phyloP scores from a whole-genome alignment of 768 basidiomycete genomes.

The Calvatia gigantea region DNA sequence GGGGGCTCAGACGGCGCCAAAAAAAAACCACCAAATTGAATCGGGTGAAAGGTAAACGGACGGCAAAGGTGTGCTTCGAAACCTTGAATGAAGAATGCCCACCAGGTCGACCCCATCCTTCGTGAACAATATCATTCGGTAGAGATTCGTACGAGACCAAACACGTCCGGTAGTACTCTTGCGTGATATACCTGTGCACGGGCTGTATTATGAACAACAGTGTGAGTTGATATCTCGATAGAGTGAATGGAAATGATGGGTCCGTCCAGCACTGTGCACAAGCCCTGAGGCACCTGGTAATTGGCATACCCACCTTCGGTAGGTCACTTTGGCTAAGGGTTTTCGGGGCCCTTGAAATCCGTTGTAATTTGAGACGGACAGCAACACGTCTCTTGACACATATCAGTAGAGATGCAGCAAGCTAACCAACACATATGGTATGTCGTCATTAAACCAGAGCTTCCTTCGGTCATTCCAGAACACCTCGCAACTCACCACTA shows the following conservation, averaged over 20 bases:
- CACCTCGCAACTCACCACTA: constrained; percentile 47
- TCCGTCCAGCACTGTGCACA: neutral
- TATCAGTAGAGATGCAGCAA: constrained; percentile 53
- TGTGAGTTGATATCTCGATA: neutral
- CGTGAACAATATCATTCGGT: constrained; percentile 61
- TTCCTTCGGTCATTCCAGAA: neutral
- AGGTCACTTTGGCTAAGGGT: constrained; percentile 52
- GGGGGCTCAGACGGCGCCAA: neutral
- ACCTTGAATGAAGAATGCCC: constrained; percentile 16
- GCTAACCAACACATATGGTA: constrained; percentile 28
- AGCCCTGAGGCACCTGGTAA: neutral
- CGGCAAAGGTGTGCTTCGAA: neutral
- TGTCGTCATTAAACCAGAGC: neutral
- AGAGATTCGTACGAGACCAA: constrained; percentile 68
- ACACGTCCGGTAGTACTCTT: constrained; percentile 75
- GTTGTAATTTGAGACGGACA: constrained; percentile 58
- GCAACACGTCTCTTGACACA: constrained; percentile 69
- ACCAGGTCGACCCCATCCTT: constrained; percentile 78
- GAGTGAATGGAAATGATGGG: neutral
- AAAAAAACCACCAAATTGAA: too few species aligned
- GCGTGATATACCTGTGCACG: constrained; percentile 64
- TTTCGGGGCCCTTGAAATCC: constrained; percentile 60
- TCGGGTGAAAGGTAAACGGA: neutral
- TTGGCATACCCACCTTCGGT: constrained; percentile 47
- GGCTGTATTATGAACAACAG: constrained; percentile 33